A percentile compares a stretch with the other conserved stretches of the same genome.
Conservation (phyloP, 108 stramenopile genomes). For the Nitzschia putrida region DNA sequence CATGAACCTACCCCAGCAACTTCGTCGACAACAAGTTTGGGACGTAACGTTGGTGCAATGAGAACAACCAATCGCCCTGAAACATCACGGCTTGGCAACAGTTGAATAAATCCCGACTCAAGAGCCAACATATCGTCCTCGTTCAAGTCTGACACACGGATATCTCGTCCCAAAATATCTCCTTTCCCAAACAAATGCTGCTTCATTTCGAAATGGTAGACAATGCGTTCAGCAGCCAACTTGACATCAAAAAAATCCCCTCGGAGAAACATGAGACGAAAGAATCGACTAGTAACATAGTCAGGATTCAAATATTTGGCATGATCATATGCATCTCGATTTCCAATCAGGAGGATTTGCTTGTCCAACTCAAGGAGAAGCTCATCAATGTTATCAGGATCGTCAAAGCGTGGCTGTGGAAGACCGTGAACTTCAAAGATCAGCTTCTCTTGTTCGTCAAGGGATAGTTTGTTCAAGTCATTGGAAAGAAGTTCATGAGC, state of each 20-base stretch:
- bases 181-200: conserved; percentile 16
- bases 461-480: conserved; percentile 5
- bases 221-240: conserved; percentile 19
- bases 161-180: conserved; percentile 24
- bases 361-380: neutral
- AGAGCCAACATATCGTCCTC: neutral
- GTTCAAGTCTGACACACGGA: conserved; percentile 11
- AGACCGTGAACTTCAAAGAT: conserved; percentile 29
- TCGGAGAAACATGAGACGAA: conserved; percentile 37
- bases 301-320: conserved; percentile 8
- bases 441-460: neutral
- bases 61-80: conserved; percentile 15
- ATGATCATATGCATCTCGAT: conserved; percentile 4
- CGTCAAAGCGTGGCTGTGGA: neutral
- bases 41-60: neutral
- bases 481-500: conserved; percentile 1
- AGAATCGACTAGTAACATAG: conserved; percentile 1
- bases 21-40: neutral
- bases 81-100: conserved; percentile 16
- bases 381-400: neutral
- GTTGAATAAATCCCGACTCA: conserved; percentile 13
- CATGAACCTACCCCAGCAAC: conserved; percentile 3
- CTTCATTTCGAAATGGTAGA: conserved; percentile 25
- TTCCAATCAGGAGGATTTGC: neutral
- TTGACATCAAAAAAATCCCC: conserved; percentile 23